Percentiles rank a stretch among this genome's conserved stretches.
phyloP scores from a whole-genome alignment of 2,329 filamentous ascomycete genomes.

The Botrytis fragariae region DNA sequence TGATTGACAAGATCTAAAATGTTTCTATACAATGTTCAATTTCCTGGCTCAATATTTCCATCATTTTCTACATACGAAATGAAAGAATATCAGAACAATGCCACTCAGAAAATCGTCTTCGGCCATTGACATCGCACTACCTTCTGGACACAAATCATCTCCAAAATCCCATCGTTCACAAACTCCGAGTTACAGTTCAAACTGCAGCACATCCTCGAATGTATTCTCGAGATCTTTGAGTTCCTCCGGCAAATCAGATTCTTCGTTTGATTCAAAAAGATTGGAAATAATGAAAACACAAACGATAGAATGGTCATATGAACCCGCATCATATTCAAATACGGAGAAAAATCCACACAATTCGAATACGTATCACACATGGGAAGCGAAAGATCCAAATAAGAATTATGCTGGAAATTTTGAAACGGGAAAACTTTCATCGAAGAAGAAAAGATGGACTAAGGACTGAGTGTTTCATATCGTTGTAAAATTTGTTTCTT shows the following conservation, averaged over 20 bases:
- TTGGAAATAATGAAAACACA: constrained; percentile 1
- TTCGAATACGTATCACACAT: not conserved
- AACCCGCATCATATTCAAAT: not conserved
- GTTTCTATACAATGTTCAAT: not conserved
- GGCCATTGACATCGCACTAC: too few relatives aligned
- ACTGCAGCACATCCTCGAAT: not conserved
- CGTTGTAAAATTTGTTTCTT: not conserved
- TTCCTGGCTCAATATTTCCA: not conserved
- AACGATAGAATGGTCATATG: not conserved
- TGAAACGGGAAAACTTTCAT: not conserved
- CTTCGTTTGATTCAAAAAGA: not conserved
- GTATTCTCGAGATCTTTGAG: not conserved
- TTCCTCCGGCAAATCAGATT: not conserved
- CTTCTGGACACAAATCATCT: not conserved
- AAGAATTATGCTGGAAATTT: not conserved
- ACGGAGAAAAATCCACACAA: not conserved
- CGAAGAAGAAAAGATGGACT: not conserved
- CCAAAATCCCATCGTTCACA: not conserved
- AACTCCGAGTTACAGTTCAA: not conserved
- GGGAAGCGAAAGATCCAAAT: not conserved
- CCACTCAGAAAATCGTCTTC: not conserved
- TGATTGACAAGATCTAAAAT: not conserved
- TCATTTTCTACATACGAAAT: not conserved
- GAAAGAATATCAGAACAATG: not conserved
- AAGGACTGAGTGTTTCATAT: not conserved